A percentile compares a stretch with the other conserved stretches of the same genome.
Evolutionary conservation across 345 rosid species (phyloP).

Genomic region (Durio zibethinus): DNA sequence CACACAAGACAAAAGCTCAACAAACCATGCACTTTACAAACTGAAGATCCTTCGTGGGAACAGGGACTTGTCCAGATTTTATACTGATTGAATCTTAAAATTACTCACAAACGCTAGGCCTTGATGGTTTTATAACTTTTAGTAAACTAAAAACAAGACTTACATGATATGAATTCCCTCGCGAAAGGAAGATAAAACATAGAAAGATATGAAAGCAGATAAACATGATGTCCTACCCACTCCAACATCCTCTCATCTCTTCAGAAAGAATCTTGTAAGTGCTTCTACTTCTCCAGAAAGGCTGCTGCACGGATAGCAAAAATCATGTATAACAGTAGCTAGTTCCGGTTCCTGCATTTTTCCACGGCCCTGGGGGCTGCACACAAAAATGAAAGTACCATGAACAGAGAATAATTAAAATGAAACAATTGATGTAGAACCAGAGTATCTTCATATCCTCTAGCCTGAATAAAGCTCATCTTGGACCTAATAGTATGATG

Average conservation of each 20-base stretch:
- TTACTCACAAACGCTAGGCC: constrained; percentile 25
- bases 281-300: constrained; percentile 11
- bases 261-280: neutral
- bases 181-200: constrained; percentile 3
- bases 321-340: constrained; percentile 21
- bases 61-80: constrained; percentile 29
- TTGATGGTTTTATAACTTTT: constrained; percentile 21
- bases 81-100: neutral
- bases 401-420: neutral
- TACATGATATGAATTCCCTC: constrained; percentile 21
- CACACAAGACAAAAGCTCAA: constrained; percentile 14
- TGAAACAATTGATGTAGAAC: neutral
- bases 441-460: neutral
- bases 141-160: constrained; percentile 20
- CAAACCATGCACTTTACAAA: constrained; percentile 44
- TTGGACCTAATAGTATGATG: neutral
- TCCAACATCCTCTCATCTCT: constrained; percentile 20
- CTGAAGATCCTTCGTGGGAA: constrained; percentile 21
- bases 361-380: constrained; percentile 69
- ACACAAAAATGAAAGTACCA: constrained; percentile 6
- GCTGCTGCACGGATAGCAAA: constrained; percentile 28
- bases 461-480: neutral
- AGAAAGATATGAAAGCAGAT: constrained; percentile 18
- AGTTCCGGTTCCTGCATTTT: constrained; percentile 52
- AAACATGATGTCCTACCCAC: constrained; percentile 26